phyloP scores from a whole-genome alignment of 2,329 filamentous ascomycete species.

The Atkinsonella texensis region DNA sequence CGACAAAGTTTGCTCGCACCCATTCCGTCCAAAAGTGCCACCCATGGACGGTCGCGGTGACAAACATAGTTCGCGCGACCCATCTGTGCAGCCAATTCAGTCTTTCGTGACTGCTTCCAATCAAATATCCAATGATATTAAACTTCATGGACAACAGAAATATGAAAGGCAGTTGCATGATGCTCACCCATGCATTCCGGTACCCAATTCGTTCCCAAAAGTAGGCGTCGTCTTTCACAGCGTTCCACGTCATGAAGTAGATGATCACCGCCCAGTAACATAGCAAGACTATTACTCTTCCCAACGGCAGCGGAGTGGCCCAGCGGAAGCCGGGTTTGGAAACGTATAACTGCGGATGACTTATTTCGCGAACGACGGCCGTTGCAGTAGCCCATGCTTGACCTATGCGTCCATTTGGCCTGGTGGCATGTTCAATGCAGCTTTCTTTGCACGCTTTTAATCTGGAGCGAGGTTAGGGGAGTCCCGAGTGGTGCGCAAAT shows the following conservation, averaged over 20 bases:
- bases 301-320: conserved; percentile 46
- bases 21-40: conserved; percentile 58
- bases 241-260: conserved; percentile 42
- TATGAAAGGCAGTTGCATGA: conserved; percentile 52
- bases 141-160: conserved; percentile 50
- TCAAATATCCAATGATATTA: conserved; percentile 46
- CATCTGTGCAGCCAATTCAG: conserved; percentile 65
- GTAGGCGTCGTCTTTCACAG: conserved; percentile 38
- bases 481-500: neutral
- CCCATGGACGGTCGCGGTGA: conserved; percentile 57
- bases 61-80: conserved; percentile 56
- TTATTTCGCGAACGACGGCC: conserved; percentile 42
- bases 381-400: conserved; percentile 48
- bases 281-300: conserved; percentile 40
- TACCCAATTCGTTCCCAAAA: conserved; percentile 56
- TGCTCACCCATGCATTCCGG: conserved; percentile 54
- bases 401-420: conserved; percentile 31
- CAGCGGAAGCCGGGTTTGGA: conserved; percentile 35
- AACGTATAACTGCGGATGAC: conserved; percentile 43
- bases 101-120: conserved; percentile 54
- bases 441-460: conserved; percentile 31
- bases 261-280: conserved; percentile 48
- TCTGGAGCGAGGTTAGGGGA: conserved; percentile 20
- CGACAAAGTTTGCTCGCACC: conserved; percentile 45
- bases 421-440: conserved; percentile 38